Conservation (phyloP, 768 basidiomycete genomes). For the Pisolithus microcarpus region DNA sequence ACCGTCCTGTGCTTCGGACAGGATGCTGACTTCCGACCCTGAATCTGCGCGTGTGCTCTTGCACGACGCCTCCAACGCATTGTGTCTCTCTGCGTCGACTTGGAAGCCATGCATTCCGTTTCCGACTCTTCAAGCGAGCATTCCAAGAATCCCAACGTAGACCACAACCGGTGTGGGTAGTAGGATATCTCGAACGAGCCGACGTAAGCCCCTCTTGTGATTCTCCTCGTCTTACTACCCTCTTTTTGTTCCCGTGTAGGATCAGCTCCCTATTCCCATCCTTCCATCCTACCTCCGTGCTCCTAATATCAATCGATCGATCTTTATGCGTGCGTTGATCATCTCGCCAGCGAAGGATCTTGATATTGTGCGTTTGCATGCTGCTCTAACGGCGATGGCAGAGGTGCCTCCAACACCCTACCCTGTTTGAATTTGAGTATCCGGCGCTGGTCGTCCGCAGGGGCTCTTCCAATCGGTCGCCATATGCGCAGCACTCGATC, state of each 20-base stretch:
- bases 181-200: conserved; percentile 51
- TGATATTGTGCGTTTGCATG: too few species aligned
- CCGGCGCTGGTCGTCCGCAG: too few species aligned
- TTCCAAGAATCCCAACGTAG: conserved; percentile 7
- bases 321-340: too few species aligned
- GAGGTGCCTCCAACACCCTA: conserved; percentile 13
- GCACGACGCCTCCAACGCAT: conserved; percentile 40
- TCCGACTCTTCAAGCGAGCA: background rate
- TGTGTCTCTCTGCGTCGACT: conserved; percentile 43
- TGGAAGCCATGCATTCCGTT: conserved; percentile 13
- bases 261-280: too few species aligned
- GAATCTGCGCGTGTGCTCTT: conserved; percentile 40
- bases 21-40: conserved; percentile 53
- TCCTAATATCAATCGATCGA: too few species aligned
- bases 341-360: too few species aligned
- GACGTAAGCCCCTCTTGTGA: conserved; percentile 29
- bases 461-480: too few species aligned
- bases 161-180: conserved; percentile 43
- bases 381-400: conserved; percentile 6
- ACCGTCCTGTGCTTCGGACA: conserved; percentile 19
- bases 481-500: too few species aligned
- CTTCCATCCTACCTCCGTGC: too few species aligned
- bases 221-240: background rate
- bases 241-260: too few species aligned
- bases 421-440: conserved; percentile 7